Percentiles rank a stretch among this genome's conserved stretches.
phyloP scores from a whole-genome alignment of 1,284 basidiomycete genomes.

The Ganoderma lingzhi region DNA sequence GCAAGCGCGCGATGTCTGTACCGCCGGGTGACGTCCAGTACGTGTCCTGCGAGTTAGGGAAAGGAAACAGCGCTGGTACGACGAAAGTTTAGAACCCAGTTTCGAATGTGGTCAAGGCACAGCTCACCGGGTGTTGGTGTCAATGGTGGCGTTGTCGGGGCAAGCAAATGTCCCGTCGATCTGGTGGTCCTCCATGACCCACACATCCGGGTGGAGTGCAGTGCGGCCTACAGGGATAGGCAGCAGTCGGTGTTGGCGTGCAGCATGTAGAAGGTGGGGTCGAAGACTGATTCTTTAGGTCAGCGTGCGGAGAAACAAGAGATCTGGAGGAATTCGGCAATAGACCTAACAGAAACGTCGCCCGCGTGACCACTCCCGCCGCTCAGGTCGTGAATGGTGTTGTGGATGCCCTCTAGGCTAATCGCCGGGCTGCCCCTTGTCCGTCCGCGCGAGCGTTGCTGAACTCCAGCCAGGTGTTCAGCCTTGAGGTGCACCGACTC shows the following conservation, averaged over 20 bases:
- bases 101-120: neutral
- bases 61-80: conserved; percentile 40
- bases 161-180: conserved; percentile 47
- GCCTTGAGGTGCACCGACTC: no score
- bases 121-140: conserved; percentile 46
- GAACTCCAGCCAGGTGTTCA: conserved; percentile 10
- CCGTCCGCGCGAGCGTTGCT: conserved; percentile 8
- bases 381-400: conserved; percentile 12
- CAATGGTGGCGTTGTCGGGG: conserved; percentile 38
- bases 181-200: conserved; percentile 44
- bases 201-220: conserved; percentile 50
- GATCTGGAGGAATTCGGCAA: neutral
- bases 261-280: conserved; percentile 59
- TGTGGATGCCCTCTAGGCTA: conserved; percentile 22
- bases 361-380: conserved; percentile 17
- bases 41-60: conserved; percentile 38
- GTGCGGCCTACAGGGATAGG: conserved; percentile 51
- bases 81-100: conserved; percentile 8
- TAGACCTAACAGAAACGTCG: conserved; percentile 8
- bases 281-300: conserved; percentile 39
- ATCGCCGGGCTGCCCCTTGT: neutral
- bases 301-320: neutral
- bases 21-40: conserved; percentile 43
- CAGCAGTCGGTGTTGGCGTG: conserved; percentile 57
- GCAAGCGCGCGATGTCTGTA: conserved; percentile 34